Base-by-base conservation (phyloP, 2,329 filamentous ascomycete species). In the Arthroderma sp. region DNA sequence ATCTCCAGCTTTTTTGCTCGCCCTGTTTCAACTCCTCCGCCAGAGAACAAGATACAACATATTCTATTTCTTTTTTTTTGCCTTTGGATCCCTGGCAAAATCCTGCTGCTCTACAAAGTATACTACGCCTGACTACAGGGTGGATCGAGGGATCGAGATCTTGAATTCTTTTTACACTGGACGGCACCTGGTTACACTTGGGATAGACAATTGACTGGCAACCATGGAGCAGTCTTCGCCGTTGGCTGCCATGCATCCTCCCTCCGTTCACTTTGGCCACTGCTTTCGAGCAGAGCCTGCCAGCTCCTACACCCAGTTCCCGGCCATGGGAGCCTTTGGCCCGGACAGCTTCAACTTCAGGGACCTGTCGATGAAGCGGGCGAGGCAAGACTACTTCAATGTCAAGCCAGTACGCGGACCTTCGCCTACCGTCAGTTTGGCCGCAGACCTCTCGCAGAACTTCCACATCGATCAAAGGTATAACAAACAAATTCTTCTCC, bases 391-490 rank as follows among this genome's bases (percentile, higher is more conserved):
- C 72, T 95, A 93, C 76, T 95, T 97, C 76, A 84, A 80, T 66
- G 73, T 87, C 66, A 90, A 88, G 69, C 81, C 86, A 55, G 77
- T 88, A 66, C 83, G 83, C 64, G 88, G 89, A 53, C 95, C 91
- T 19, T 98, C 93, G 58, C 93, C 93, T 4, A 91, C 90, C 37
- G 84, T 89, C 55, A 95, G 88, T 68, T 77, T 98, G 64, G 91
- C 91, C 43, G 91, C 90, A 61, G 93, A 98, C 74, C 80, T 97
- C 66, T 96, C 91, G 59, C 90, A 95, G 70, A 98, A 97, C 77
- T 95, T 97, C 71, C 87, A 91, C 70, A 87, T 97, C 70, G 91
- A 96, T 73, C 89, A 86, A 68, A 96, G 91, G 91, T 96, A 78
- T 64, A 17, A 23, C 43, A 63, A 21, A 11, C 53, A 35, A n/a